Evolutionary conservation across 2,329 filamentous ascomycete species (phyloP).

Genomic region (Fusarium tanahbumbuense): DNA sequence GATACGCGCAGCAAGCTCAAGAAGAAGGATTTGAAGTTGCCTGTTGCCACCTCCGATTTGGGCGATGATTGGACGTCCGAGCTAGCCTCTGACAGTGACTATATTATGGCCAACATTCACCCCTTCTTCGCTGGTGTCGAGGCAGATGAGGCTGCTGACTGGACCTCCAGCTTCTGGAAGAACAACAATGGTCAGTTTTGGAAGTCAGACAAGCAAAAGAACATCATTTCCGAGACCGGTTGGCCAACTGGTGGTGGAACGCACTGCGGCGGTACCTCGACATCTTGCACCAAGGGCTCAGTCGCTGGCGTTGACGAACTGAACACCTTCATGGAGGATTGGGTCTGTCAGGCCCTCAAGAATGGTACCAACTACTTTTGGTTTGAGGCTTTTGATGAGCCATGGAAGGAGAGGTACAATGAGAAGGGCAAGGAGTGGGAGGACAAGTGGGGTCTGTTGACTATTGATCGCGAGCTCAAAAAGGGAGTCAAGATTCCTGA

Average conservation of each 20-base stretch:
- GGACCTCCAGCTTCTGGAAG: constrained; percentile 88
- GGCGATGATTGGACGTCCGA: constrained; percentile 85
- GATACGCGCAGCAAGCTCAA: constrained; percentile 80
- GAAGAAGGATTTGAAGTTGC: constrained; percentile 72
- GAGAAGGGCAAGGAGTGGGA: constrained; percentile 80
- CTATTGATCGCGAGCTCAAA: constrained; percentile 86
- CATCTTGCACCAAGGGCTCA: constrained; percentile 71
- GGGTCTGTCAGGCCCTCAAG: constrained; percentile 81
- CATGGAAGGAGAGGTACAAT: constrained; percentile 88
- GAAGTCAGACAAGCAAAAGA: constrained; percentile 70
- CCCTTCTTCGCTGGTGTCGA: constrained; percentile 90
- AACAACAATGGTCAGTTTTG: constrained; percentile 74
- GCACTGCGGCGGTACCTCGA: constrained; percentile 69
- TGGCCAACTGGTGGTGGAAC: constrained; percentile 90
- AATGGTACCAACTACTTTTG: constrained; percentile 96
- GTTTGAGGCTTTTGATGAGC: constrained; percentile 97
- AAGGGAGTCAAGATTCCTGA: constrained; percentile 85
- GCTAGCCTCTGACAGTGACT: constrained; percentile 79
- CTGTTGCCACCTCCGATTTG: constrained; percentile 87
- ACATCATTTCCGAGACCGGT: constrained; percentile 90
- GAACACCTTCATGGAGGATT: constrained; percentile 87
- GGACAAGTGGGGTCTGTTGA: constrained; percentile 94
- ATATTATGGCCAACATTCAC: constrained; percentile 96
- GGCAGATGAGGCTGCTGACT: constrained; percentile 74
- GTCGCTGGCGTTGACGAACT: constrained; percentile 83